Conservation (phyloP, 2,329 filamentous ascomycete genomes). For the Colletotrichum sublineola region DNA sequence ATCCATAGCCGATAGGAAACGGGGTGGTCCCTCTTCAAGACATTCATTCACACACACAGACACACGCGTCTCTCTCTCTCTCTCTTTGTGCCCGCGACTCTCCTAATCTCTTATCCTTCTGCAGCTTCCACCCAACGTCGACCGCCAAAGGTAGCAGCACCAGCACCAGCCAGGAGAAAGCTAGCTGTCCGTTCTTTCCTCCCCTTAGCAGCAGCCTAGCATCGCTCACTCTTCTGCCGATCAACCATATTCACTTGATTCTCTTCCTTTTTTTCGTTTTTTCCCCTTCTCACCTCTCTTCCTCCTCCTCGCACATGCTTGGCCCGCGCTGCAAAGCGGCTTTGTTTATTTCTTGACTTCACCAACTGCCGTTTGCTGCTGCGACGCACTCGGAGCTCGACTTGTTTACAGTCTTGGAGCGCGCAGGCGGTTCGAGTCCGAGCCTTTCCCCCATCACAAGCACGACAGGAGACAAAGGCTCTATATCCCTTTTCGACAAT, state of each 20-base stretch:
- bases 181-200: conserved; percentile 19
- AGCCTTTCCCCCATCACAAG: neutral
- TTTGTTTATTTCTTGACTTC: conserved; percentile 43
- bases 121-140: conserved; percentile 30
- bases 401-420: conserved; percentile 28
- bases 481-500: neutral
- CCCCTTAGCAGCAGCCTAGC: conserved; percentile 16
- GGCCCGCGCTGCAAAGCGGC: conserved; percentile 39
- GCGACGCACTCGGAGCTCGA: conserved; percentile 3
- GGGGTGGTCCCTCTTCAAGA: conserved; percentile 29
- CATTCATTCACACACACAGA: conserved; percentile 6
- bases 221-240: neutral
- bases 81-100: neutral
- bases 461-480: conserved; percentile 14
- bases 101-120: conserved; percentile 40
- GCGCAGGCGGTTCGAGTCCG: conserved; percentile 26
- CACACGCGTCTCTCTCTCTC: no score
- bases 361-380: conserved; percentile 11
- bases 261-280: neutral
- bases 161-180: neutral
- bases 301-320: conserved; percentile 27
- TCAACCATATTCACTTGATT: neutral
- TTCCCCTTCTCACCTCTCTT: neutral
- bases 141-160: neutral
- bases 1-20: conserved; percentile 5